Conservation (phyloP, 495 filamentous ascomycete species). For the Aspergillus sclerotioniger region DNA sequence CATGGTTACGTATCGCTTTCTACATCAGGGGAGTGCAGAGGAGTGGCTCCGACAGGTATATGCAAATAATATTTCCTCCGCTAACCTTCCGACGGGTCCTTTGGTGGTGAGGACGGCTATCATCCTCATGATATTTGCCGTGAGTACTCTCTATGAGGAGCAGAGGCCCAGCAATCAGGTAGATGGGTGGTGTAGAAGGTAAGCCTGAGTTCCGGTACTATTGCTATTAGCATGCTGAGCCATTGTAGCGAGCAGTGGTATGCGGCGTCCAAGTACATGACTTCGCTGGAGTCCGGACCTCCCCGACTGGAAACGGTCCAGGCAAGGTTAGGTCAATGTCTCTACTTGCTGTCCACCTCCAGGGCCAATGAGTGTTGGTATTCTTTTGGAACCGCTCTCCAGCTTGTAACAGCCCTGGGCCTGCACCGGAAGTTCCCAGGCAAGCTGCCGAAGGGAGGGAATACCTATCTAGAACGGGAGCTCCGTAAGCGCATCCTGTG, state of each 20-base stretch:
- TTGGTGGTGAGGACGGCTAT: constrained; percentile 44
- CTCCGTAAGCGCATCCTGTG: constrained; percentile 56
- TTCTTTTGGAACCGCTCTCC: constrained; percentile 45
- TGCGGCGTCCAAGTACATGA: constrained; percentile 41
- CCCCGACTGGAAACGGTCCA: constrained; percentile 47
- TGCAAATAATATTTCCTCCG: constrained; percentile 31
- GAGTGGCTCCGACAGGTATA: constrained; percentile 41
- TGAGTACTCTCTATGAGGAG: constrained; percentile 39
- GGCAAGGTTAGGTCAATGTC: constrained; percentile 42
- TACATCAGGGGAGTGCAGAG: constrained; percentile 42
- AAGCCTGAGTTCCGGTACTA: background rate
- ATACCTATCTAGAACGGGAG: constrained; percentile 38
- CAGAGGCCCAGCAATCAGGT: constrained; percentile 21
- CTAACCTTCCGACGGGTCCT: constrained; percentile 34
- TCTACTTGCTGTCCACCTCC: constrained; percentile 46
- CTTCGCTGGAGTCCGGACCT: constrained; percentile 41
- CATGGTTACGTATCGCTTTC: constrained; percentile 48
- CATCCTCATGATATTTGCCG: constrained; percentile 45
- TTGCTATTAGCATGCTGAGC: background rate
- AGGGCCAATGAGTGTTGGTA: constrained; percentile 53
- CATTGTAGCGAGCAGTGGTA: constrained; percentile 42
- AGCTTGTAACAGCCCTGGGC: constrained; percentile 45
- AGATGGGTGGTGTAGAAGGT: constrained; percentile 33
- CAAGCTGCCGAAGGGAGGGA: constrained; percentile 31
- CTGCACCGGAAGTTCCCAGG: constrained; percentile 38